Evolutionary conservation across 441 rosid genomes (phyloP), one percentile per base, ranked within the genome.

Genomic region (Gossypium schwendimanii): DNA sequence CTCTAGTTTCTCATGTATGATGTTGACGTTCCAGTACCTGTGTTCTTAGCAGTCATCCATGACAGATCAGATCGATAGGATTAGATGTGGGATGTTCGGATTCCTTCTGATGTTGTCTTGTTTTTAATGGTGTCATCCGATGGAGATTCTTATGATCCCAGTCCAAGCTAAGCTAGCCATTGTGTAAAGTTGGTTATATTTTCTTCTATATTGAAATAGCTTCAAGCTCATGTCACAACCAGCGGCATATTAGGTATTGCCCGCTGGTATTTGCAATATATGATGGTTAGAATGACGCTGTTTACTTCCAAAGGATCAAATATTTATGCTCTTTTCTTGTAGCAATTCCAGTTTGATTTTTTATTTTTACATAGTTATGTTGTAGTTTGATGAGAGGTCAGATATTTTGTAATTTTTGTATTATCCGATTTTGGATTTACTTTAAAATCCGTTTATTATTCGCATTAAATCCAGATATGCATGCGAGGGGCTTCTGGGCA

Each of bases 171-270:
- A 18, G 58, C 82, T 79, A 75, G 76, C 81, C 78, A 58, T 18
- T 81, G 86, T 87, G 79, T 45, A 85, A 80, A 79, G 80, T 78
- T 52, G 78, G 80, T 73, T 70, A 49, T 50, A 62, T 50, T 54
- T 31, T 70, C 70, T 52, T 79, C 52, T 73, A 11, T 72, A 23
- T 26, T 57, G 60, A 69, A 83, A 26, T 73, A 75, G 79, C 71
- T 47, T 71, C 70, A 75, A 84, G 65, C 62, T 61, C 66, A 24
- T 69, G 67, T 36, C 67, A 45, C 66, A 12, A 14, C 58, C 53
- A 44, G 64, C 70, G 9, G 53, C 58, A 18, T 71, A 72, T 49
- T 77, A 53, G 31, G 47, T 11, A 24, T 53, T 63, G 76, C 50
- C 65, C 33, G 77, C 69, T 50, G 36, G 14, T 72, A n/a, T 55